These are phyloP conservation scores for Kodamaea jinghongensis DNA, from an alignment of 805 yeast genomes.

Conservation along the genomic window DNA sequence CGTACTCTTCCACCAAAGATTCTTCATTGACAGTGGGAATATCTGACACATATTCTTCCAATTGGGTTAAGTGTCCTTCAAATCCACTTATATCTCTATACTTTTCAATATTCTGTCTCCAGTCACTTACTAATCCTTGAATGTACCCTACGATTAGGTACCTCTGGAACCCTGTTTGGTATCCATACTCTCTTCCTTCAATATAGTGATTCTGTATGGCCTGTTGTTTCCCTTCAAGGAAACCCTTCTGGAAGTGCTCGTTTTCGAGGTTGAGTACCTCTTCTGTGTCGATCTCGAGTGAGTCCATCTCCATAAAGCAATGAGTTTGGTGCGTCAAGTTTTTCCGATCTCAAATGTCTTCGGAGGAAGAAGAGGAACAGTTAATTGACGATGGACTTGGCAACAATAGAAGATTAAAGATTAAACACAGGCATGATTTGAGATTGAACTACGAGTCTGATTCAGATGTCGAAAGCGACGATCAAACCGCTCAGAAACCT, in stretches of 20 bases:
- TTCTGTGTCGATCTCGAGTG: constrained; percentile 34
- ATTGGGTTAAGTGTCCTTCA: constrained; percentile 23
- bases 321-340: neutral
- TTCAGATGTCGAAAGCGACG: constrained; percentile 16
- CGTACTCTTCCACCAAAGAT: constrained; percentile 54
- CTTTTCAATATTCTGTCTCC: constrained; percentile 23
- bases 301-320: constrained; percentile 1
- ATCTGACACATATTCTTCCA: constrained; percentile 22
- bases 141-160: constrained; percentile 69
- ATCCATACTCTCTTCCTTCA: constrained; percentile 85
- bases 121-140: constrained; percentile 44
- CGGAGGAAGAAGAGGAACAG: constrained; percentile 4
- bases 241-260: constrained; percentile 65
- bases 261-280: constrained; percentile 60
- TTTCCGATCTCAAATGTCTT: constrained; percentile 3
- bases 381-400: constrained; percentile 13
- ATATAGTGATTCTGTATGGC: constrained; percentile 56
- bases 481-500: neutral
- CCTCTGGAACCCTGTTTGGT: constrained; percentile 73
- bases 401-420: constrained; percentile 13
- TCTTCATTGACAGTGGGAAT: constrained; percentile 44
- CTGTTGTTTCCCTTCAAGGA: constrained; percentile 61
- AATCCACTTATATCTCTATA: constrained; percentile 18
- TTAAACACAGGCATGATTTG: constrained; percentile 15
- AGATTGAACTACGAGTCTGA: constrained; percentile 25